Conservation (phyloP, 768 basidiomycete species). For the Holtermannia corniformis region DNA sequence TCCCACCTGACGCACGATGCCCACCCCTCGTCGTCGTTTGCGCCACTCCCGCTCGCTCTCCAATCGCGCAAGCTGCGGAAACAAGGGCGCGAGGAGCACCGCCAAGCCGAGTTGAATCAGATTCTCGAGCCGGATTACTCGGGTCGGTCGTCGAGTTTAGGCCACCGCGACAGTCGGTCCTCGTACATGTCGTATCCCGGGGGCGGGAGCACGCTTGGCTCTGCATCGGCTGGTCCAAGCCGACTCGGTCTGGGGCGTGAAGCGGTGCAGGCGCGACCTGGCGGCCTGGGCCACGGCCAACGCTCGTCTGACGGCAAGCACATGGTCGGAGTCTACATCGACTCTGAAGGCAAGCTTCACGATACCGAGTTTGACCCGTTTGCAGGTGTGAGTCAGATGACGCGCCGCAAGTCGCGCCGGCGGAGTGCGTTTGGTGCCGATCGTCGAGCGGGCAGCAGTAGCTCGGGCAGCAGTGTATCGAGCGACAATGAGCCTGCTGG, state of each 20-base stretch:
- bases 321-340: slow-evolving; percentile 30
- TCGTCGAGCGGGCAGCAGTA: slow-evolving; percentile 15
- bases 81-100: slow-evolving; percentile 18
- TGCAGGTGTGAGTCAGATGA: slow-evolving; percentile 30
- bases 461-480: slow-evolving; percentile 7
- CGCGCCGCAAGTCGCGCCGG: slow-evolving; percentile 24
- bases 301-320: slow-evolving; percentile 8
- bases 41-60: slow-evolving; percentile 26
- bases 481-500: neutral
- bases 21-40: slow-evolving; percentile 24
- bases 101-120: slow-evolving; percentile 32
- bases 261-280: slow-evolving; percentile 3
- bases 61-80: slow-evolving; percentile 18
- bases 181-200: slow-evolving; percentile 6
- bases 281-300: neutral
- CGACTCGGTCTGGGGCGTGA: slow-evolving; percentile 6
- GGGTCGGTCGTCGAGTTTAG: slow-evolving; percentile 4
- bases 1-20: slow-evolving; percentile 16
- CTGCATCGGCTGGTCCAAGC: slow-evolving; percentile 14
- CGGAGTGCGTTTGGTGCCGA: slow-evolving; percentile 36
- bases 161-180: neutral
- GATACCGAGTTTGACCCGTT: slow-evolving; percentile 42
- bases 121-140: slow-evolving; percentile 30
- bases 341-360: slow-evolving; percentile 33
- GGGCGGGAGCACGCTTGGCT: slow-evolving; percentile 13